phyloP scores from a whole-genome alignment of 768 basidiomycete species.

The Pulveroboletus sp. region DNA sequence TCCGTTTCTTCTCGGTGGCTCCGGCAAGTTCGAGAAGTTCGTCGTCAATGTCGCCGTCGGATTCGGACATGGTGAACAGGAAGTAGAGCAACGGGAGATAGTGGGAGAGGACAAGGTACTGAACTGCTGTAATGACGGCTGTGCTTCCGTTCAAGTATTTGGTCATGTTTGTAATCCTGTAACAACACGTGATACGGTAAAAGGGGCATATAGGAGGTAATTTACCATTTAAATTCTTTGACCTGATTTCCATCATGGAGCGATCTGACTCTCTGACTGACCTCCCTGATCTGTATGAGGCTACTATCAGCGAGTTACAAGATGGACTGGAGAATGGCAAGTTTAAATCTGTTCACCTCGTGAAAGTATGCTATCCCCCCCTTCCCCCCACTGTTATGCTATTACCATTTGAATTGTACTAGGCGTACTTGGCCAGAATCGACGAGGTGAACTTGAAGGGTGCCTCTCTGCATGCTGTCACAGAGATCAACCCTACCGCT shows the following conservation, averaged over 20 bases:
- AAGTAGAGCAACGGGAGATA: not conserved
- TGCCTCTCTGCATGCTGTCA: conserved; percentile 51
- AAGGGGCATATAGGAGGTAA: not conserved
- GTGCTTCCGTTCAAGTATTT: conserved; percentile 13
- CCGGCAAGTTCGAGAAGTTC: conserved; percentile 82
- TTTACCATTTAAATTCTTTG: not conserved
- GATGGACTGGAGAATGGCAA: conserved; percentile 44
- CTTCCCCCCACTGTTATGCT: no score
- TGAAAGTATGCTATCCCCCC: conserved; percentile 43
- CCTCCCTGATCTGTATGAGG: conserved; percentile 57
- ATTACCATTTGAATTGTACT: not conserved
- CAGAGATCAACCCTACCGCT: conserved; percentile 55
- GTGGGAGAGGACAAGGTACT: conserved; percentile 1
- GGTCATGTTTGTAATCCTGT: conserved; percentile 15
- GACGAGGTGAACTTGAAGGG: conserved; percentile 66
- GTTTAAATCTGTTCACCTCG: conserved; percentile 59
- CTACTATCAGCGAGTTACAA: conserved; percentile 52
- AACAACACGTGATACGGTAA: conserved; percentile 14
- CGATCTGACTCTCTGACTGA: not conserved
- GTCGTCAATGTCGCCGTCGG: conserved; percentile 53
- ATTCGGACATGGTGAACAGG: conserved; percentile 41
- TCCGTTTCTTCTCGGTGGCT: conserved; percentile 63
- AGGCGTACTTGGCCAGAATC: conserved; percentile 67
- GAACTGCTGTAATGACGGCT: not conserved
- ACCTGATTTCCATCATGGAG: conserved; percentile 2